Evolutionary conservation across 768 basidiomycete genomes (phyloP).

Genomic region (Sistotremastrum niveocremeum): DNA sequence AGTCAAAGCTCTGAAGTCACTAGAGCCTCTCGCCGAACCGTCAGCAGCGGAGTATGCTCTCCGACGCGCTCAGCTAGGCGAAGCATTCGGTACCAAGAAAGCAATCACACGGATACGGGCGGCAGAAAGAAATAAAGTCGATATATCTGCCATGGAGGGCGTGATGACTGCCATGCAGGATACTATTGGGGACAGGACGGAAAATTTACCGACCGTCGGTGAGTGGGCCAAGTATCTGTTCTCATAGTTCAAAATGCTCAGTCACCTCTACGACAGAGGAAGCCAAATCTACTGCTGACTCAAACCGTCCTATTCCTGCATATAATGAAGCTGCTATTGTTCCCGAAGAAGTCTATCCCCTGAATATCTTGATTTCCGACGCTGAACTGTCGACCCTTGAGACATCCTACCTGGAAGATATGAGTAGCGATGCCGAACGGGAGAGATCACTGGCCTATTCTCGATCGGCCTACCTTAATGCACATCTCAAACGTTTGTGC

Average conservation of each 20-base stretch:
- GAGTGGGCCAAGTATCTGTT: conserved; percentile 10
- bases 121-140: conserved; percentile 80
- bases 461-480: conserved; percentile 56
- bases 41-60: conserved; percentile 40
- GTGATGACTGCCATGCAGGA: conserved; percentile 74
- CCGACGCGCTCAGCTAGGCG: conserved; percentile 68
- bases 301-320: conserved; percentile 60
- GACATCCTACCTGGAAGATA: conserved; percentile 38
- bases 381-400: conserved; percentile 67
- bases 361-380: conserved; percentile 67
- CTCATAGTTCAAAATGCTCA: not conserved
- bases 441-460: conserved; percentile 45
- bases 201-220: conserved; percentile 59
- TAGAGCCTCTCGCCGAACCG: conserved; percentile 36
- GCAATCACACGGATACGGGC: conserved; percentile 77
- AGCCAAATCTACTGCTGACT: conserved; percentile 48
- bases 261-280: conserved; percentile 34
- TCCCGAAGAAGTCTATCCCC: conserved; percentile 59
- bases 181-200: conserved; percentile 62
- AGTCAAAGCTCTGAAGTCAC: conserved; percentile 74
- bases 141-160: conserved; percentile 75
- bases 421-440: conserved; percentile 33
- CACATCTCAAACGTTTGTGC: conserved; percentile 37
- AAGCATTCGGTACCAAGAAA: conserved; percentile 92
- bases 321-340: conserved; percentile 53